Base-by-base conservation (phyloP, 1,139 yeast genomes). In the Entelexis sorbosivorans region DNA sequence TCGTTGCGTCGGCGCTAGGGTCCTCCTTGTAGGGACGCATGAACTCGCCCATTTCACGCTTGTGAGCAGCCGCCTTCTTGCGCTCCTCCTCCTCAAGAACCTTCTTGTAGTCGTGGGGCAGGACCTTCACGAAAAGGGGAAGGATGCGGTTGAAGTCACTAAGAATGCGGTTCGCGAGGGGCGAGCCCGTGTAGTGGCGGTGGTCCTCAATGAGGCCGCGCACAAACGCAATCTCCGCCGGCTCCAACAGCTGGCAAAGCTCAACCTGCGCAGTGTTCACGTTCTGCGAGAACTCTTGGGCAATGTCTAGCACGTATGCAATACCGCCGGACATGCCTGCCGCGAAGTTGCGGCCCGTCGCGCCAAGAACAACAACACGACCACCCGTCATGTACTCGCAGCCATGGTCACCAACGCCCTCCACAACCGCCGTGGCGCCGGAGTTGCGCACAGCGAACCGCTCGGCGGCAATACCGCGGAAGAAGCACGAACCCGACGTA, bases 251-350 rank as follows among this genome's bases (percentile, higher is more conserved):
- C 52, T 75, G 74, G 45, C 83, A 75, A 54, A 91, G 76, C 63
- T 84, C 96, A 61, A 91, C 91, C 61, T 87, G 81, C 59, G 82
- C 91, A 47, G 72, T 66, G 71, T 91, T 91, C 60, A 86, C 89
- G 71, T 83, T 83, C 56, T 81, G 80, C 58, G 73, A 71, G 64
- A 91, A 89, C 66, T 88, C 96, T 66, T 89, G 96, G 50, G 93
- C 96, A 76, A 91, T 85, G 63, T 89, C 95, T 63, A 89, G 75
- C 55, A 93, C 96, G 66, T 91, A 91, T 32, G 96, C 95, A 68
- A 91, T 91, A 79, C 98, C 98, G 70, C 98, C 98, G 63, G 96
- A 89, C 86, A 93, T 93, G 75, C 98, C 98, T 52, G 98, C 96
- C 44, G 96, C 97, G 68, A 91, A 91, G 73, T 88, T 84, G 60